Evolutionary conservation across 768 basidiomycete genomes (phyloP).

Genomic region (Amanita muscaria): DNA sequence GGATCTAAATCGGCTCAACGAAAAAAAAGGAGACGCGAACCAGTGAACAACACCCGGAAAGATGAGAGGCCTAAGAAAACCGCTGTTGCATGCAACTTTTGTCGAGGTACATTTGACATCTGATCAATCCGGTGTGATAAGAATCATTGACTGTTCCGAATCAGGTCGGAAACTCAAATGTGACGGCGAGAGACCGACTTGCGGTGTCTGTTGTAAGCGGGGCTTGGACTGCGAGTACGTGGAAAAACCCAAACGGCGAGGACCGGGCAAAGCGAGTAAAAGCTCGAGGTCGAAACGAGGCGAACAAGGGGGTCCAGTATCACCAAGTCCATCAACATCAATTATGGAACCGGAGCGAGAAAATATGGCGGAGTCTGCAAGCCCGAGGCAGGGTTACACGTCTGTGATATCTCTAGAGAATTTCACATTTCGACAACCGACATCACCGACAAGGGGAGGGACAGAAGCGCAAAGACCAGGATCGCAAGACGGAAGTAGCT

Average conservation of each 20-base stretch:
- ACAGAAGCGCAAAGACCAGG: constrained; percentile 12
- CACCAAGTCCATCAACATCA: constrained; percentile 5
- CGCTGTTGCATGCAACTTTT: constrained; percentile 68
- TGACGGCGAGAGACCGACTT: constrained; percentile 56
- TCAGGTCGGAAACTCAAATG: constrained; percentile 70
- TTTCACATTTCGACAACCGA: constrained; percentile 22
- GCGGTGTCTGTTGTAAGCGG: constrained; percentile 53
- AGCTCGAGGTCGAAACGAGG: constrained; percentile 41
- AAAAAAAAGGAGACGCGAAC: constrained; percentile 22
- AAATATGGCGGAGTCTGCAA: constrained; percentile 17
- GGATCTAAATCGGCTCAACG: constrained; percentile 15
- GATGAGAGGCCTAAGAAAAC: constrained; percentile 36
- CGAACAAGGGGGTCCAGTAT: constrained; percentile 5
- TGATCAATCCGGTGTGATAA: not conserved
- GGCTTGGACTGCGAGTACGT: constrained; percentile 46
- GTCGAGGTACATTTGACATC: constrained; percentile 42
- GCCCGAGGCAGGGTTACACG: constrained; percentile 24
- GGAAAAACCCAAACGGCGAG: constrained; percentile 45
- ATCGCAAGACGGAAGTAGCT: constrained; percentile 13
- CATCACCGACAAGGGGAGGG: constrained; percentile 13
- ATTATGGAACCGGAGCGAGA: not conserved
- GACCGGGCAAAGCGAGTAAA: constrained; percentile 68
- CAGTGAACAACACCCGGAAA: constrained; percentile 21
- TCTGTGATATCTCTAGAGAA: constrained; percentile 23
- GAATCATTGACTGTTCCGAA: constrained; percentile 1